These are phyloP conservation scores for Ruellia speciosa DNA, from an alignment of 305 asterid species.

Conservation along the genomic window DNA sequence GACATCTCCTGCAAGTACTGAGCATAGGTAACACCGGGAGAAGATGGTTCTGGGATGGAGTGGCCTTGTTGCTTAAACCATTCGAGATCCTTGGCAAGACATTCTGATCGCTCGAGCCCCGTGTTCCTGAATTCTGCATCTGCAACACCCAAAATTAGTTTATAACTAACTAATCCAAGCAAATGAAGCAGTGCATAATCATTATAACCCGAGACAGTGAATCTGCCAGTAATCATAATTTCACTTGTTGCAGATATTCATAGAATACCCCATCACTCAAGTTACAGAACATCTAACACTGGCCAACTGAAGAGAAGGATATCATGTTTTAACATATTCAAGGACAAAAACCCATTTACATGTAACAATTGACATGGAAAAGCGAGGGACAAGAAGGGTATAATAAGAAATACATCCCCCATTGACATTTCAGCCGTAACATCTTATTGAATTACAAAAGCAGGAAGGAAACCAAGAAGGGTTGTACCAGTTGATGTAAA, in stretches of 20 bases:
- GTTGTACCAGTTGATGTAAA: not conserved
- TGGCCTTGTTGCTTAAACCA: constrained; percentile 83
- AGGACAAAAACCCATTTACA: no score
- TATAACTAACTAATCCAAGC: not conserved
- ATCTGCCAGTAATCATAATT: no score
- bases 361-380: no score
- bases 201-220: no score
- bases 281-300: no score
- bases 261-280: no score
- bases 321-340: no score
- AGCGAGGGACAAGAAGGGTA: no score
- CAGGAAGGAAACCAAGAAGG: not conserved
- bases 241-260: no score
- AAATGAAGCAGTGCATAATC: not conserved
- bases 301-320: no score
- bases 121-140: constrained; percentile 90
- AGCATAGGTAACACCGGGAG: constrained; percentile 63
- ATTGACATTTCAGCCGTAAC: not conserved
- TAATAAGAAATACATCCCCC: no score
- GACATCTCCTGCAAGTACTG: constrained; percentile 62
- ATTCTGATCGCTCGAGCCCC: constrained; percentile 76
- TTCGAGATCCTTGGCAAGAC: constrained; percentile 73
- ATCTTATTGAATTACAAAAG: not conserved
- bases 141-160: constrained; percentile 25
- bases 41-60: constrained; percentile 69